Evolutionary conservation across 2,329 filamentous ascomycete species (phyloP).

Genomic region (Curvularia eragrostidis): DNA sequence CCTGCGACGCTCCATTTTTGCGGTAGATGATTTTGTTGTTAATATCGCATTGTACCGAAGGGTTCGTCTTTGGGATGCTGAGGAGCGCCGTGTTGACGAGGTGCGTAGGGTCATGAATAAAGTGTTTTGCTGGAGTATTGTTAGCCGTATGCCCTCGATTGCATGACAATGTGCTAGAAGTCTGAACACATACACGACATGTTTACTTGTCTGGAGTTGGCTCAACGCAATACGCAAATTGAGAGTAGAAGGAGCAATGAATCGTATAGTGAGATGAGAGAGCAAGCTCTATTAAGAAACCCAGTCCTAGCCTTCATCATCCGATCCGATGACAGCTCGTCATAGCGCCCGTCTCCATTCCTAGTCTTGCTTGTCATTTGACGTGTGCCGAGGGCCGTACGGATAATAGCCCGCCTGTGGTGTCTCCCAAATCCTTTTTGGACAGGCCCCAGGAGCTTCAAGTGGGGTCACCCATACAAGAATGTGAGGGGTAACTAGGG

Average conservation of each 20-base stretch:
- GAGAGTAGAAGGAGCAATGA: not conserved
- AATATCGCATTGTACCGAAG: slow-evolving; percentile 77
- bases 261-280: not conserved
- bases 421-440: slow-evolving; percentile 2
- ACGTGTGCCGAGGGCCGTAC: slow-evolving; percentile 11
- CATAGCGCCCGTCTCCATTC: not conserved
- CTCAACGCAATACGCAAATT: not conserved
- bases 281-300: slow-evolving; percentile 3
- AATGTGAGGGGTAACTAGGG: slow-evolving; percentile 15
- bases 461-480: slow-evolving; percentile 8
- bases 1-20: slow-evolving; percentile 56
- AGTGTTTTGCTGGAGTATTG: slow-evolving; percentile 69
- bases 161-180: not conserved
- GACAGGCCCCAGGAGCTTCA: slow-evolving; percentile 4
- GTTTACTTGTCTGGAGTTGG: not conserved
- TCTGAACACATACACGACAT: slow-evolving; percentile 14
- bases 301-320: slow-evolving; percentile 1
- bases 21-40: slow-evolving; percentile 73
- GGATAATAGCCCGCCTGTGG: slow-evolving; percentile 7
- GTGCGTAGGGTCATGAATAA: slow-evolving; percentile 81
- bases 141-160: slow-evolving; percentile 1
- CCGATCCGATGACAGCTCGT: slow-evolving; percentile 8
- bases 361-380: slow-evolving; percentile 10
- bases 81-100: slow-evolving; percentile 79
- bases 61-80: slow-evolving; percentile 82